Base-by-base conservation (phyloP, 2,329 filamentous ascomycete species). In the Didymella lethalis region DNA sequence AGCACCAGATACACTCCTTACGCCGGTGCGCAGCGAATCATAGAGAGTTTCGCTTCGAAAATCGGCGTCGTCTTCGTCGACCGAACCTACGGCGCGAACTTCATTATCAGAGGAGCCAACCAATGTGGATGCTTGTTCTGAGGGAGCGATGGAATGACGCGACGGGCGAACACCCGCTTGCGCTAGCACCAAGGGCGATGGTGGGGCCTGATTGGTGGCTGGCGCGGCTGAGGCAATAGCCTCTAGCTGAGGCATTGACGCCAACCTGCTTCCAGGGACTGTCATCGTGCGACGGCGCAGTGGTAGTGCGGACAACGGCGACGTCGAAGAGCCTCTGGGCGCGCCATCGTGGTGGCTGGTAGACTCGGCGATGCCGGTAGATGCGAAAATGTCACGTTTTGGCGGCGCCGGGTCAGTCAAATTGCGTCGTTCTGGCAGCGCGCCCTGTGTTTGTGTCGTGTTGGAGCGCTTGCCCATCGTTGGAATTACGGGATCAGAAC, bases 1-100 rank as follows among this genome's bases (percentile, higher is more conserved):
- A 46, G 87, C 84, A 32, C 86, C 67, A 54, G 88, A 86, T 53
- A 85, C 83, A 62, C 88, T 89, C 61, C 85, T 92, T 38, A 85
- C 88, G 59, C 85, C 83, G 16, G 90, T 93, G 52, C 89, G 88
- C 65, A 92, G 78, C 29, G 90, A 93, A 79, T 93, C 91, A 75
- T 88, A 93, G 55, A 90, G 83, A 18, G 87, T 91, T 68, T 93
- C 90, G 74, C 90, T 92, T 77, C 88, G 89, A 70, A 89, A 87
- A 73, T 92, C 90, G n/a, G 87, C 88, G 68, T 92, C 90, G 68
- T 92, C 89, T 54, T 92, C 90, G 57, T 92, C 90, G 23, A 85
- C 85, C 11, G 87, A 91, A n/a, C 79, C 81, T 65, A 88, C 84
- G 46, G 84, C 86, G 65, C 86, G 85, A 61, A 80, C 81, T 59